Evolutionary conservation across 805 yeast genomes (phyloP), one percentile per base, ranked within the genome.

Genomic region (Saccharomycopsis capsularis): DNA sequence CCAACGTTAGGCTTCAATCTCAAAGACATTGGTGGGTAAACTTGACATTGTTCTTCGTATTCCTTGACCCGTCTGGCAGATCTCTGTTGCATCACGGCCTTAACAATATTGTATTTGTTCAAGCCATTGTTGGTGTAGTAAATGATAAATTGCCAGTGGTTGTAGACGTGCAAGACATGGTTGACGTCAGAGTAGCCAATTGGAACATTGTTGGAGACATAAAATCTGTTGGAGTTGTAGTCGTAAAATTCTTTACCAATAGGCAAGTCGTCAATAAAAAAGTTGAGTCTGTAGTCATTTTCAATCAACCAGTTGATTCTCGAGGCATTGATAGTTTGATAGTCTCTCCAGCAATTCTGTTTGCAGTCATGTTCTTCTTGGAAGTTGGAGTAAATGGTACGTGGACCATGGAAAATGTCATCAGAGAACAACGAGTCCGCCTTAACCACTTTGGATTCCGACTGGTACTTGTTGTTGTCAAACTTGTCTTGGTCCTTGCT

Each of bases 91-190:
- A 63, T 57, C 3, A 64, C 58, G 1, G 58, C 54, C 27, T 61
- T 60, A n/a, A 60, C 36, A 11, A 63, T 47, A 27, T 60, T 59
- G 44, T 55, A 59, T 16, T 36, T 25, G 4, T 56, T 56, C 22
- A 53, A 25, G 1, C 62, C 64, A 15, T 51, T 16, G 4, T 56
- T 42, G 18, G 53, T 54, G 40, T 61, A 63, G 21, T 59, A 57
- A 32, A 63, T 52, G 22, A 56, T 52, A 23, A 63, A 59, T 42
- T 63, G 63, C 58, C 62, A 63, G 51, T 63, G 66, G 51, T 63
- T 63, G 49, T 51, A 62, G 4, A 56, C 18, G 45, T 62, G 66
- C 3, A 65, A 62, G 29, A 61, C 54, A 40, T 58, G 59, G 35
- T 63, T 59, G 11, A 52, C 30, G 30, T 63, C 66, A 1, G 56